Base-by-base conservation (phyloP, 2,329 filamentous ascomycete genomes). In the Talaromyces marneffei region DNA sequence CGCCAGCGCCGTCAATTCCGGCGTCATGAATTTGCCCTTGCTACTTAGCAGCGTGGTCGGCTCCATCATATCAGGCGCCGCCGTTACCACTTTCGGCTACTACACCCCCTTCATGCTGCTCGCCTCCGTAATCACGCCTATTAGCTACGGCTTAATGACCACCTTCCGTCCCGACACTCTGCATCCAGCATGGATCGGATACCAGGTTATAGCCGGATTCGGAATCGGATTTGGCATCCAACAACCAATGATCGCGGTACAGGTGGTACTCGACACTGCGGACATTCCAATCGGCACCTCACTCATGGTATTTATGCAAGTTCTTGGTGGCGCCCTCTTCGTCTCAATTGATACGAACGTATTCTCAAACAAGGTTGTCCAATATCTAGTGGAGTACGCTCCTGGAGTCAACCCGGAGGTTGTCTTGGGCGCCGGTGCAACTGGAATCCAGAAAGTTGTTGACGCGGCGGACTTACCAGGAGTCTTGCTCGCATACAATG, bases 21-120 rank as follows among this genome's bases (percentile, higher is more conserved):
- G 75, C 4, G 70, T 77, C 59, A 74, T 70, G 57, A 79, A 76
- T 57, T 66, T 80, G 10, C 73, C 79, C 14, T 65, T 78, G 29
- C 72, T 80, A 7, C 60, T 80, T 8, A 68, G 68, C 4, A 63
- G 67, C 42, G 64, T 65, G 20, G 52, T 75, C n/a, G 68, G 65
- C 54, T 67, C 67, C 4, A 63, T 74, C 52, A 53, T 69, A n/a
- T 66, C 67, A 10, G 74, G 74, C n/a, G 65, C 52, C 4, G 48
- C 66, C 5, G 65, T 74, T 31, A 67, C 67, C 5, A 61, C 64
- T 40, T 64, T 65, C 48, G 71, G 72, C 20, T 64, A 71, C n/a
- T 68, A 66, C 52, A 64, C 66, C 3, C 71, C 70, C 16, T 56
- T 72, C 16, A 65, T 73, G 63, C 54, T 67, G 2, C 14, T 71